phyloP scores from a whole-genome alignment of 2,329 filamentous ascomycete genomes.

The Calonectria crousiana region DNA sequence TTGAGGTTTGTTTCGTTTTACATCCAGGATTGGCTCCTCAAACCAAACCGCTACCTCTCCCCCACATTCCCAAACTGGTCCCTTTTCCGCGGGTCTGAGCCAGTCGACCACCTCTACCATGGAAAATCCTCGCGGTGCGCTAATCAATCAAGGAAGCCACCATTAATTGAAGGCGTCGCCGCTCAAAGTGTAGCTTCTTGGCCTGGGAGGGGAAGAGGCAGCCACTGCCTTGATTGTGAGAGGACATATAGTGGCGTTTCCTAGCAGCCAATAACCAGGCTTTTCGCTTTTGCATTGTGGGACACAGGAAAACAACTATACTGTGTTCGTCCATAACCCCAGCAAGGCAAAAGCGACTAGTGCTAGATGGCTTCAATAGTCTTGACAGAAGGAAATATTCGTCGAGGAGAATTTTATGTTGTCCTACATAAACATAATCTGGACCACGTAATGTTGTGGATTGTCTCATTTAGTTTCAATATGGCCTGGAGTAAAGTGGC shows the following conservation, averaged over 20 bases:
- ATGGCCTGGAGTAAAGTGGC: not conserved
- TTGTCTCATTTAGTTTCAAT: not conserved
- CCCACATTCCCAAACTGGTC: not conserved
- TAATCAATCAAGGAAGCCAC: not conserved
- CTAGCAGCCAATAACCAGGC: not conserved
- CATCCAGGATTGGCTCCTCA: not conserved
- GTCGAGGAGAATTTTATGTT: not conserved
- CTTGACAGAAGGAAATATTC: not conserved
- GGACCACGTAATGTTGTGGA: not conserved
- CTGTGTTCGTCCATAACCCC: not conserved
- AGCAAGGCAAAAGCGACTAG: not conserved
- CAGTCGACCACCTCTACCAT: too few relatives aligned
- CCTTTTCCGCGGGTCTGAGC: not conserved
- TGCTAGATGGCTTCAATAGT: conserved; percentile 10
- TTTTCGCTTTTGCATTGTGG: not conserved
- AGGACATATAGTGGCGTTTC: not conserved
- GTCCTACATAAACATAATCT: not conserved
- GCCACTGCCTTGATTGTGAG: not conserved
- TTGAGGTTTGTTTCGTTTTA: not conserved
- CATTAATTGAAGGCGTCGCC: not conserved
- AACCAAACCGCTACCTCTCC: not conserved
- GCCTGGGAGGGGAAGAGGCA: not conserved
- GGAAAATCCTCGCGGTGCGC: not conserved
- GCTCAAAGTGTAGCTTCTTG: not conserved
- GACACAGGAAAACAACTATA: not conserved